phyloP scores from a whole-genome alignment of 257 asterid genomes.

The Solanum arcanum region DNA sequence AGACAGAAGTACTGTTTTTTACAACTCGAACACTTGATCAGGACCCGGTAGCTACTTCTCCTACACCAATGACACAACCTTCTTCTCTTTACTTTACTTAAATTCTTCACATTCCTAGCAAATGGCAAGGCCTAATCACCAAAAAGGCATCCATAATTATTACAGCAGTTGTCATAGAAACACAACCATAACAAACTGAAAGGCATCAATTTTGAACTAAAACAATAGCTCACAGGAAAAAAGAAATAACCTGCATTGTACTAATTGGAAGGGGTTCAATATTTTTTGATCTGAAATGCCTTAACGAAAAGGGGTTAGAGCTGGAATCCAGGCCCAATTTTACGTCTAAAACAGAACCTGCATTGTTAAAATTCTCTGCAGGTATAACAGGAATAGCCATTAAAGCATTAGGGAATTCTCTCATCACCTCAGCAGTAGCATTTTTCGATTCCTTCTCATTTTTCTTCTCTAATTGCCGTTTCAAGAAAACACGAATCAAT shows the following conservation, averaged over 20 bases:
- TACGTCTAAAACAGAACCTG: constrained; percentile 29
- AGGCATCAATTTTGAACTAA: neutral
- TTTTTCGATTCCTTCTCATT: constrained; percentile 42
- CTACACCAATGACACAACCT: constrained; percentile 95
- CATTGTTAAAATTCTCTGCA: constrained; percentile 13
- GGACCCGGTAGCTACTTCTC: constrained; percentile 26
- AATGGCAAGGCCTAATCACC: constrained; percentile 56
- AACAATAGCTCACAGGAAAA: neutral
- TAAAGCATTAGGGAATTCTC: constrained; percentile 68
- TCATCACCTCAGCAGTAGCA: constrained; percentile 25
- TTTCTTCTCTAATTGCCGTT: constrained; percentile 78
- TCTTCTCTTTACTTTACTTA: constrained; percentile 18
- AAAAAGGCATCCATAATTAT: neutral
- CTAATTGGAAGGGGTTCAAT: constrained; percentile 70
- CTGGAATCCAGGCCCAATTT: constrained; percentile 43
- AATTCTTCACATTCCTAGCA: constrained; percentile 38
- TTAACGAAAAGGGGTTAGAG: constrained; percentile 18
- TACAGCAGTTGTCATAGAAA: neutral
- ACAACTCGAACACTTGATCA: constrained; percentile 74
- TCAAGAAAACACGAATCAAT: constrained; percentile 64
- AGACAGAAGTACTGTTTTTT: constrained; percentile 69
- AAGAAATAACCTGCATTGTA: constrained; percentile 64
- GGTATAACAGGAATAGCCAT: constrained; percentile 62
- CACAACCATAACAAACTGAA: neutral
- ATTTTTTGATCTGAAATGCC: constrained; percentile 78